Base-by-base conservation (phyloP, 1,284 basidiomycete genomes). In the Moesziomyces sp. region DNA sequence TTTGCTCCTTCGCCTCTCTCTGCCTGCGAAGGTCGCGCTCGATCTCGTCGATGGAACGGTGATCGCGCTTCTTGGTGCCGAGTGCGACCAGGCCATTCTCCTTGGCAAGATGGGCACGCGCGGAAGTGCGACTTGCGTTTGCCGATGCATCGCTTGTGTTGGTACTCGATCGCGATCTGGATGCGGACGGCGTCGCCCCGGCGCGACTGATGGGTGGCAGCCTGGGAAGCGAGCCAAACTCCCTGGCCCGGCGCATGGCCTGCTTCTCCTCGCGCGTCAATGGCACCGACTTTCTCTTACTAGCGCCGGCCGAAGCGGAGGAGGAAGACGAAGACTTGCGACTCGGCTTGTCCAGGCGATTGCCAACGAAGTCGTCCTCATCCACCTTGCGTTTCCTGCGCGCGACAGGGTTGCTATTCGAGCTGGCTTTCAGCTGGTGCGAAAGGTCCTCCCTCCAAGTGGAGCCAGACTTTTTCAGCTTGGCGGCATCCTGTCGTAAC, bases 231-330 rank as follows among this genome's bases (percentile, higher is more conserved):
- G 58, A 47, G 40, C 74, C 76, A 38, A 76, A 73, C 54, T 76
- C 66, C 24, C 63, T 64, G 6, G 61, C 65, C 14, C 61, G 52
- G 35, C 62, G 66, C 45, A 64, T 69, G 2, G 62, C 61, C 47
- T 75, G 64, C 66, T 78, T 75, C 43, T 78, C 76, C 49, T 78
- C 76, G 19, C 76, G 52, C 13, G 76, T 78, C 62, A 78, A 52
- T 0, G 74, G 67, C 3, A 67, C 44, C 0, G 72, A 40, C 28
- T 63, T 67, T 28, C 46, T 48, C 34, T 59, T 62, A 24, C 56
- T 28, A 14, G 58, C 47, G 19, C 50, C 46, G n/a, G 63, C 44
- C 11, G 61, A 51, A 13, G 58, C 35, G 5, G 51, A 54, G 9
- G 24, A 10, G 2, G 50, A 43, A 6, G 40, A 18, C 10, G 48